phyloP scores from a whole-genome alignment of 2,329 filamentous ascomycete species.

The Beauveria sp. region DNA sequence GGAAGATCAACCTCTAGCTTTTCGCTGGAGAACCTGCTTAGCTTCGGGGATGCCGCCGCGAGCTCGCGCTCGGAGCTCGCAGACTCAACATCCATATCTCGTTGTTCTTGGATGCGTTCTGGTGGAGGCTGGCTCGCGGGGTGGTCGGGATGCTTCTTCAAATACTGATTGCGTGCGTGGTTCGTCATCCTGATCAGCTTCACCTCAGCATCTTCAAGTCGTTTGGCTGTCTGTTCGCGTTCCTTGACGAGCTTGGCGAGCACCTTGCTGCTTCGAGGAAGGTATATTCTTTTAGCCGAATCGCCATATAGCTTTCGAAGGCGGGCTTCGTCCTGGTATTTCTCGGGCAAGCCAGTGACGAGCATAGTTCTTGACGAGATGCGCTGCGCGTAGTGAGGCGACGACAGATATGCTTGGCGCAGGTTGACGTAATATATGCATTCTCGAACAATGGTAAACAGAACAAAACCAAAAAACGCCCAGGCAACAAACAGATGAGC shows the following conservation, averaged over 20 bases:
- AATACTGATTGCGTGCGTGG: constrained; percentile 54
- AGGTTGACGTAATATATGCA: constrained; percentile 88
- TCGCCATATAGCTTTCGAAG: constrained; percentile 75
- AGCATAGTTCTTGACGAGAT: constrained; percentile 88
- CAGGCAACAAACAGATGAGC: constrained; percentile 76
- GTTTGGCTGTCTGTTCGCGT: constrained; percentile 70
- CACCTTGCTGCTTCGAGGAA: constrained; percentile 67
- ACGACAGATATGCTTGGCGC: constrained; percentile 87
- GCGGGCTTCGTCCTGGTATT: constrained; percentile 68
- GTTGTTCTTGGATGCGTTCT: neutral
- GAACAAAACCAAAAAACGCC: constrained; percentile 74
- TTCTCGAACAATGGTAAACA: constrained; percentile 82
- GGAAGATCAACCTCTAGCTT: constrained; percentile 7
- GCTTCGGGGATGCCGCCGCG: neutral
- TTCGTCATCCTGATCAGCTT: constrained; percentile 77
- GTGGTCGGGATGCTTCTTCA: constrained; percentile 9
- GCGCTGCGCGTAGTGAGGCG: constrained; percentile 72
- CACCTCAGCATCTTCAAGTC: constrained; percentile 80
- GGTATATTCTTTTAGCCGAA: constrained; percentile 74
- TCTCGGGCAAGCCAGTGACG: constrained; percentile 76
- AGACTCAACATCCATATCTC: neutral
- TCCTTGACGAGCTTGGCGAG: constrained; percentile 76
- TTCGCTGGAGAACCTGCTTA: neutral
- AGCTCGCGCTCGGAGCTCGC: neutral
- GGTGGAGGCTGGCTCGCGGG: neutral